Conservation (phyloP, 2,329 filamentous ascomycete species). For the Pseudogymnoascus sp. region DNA sequence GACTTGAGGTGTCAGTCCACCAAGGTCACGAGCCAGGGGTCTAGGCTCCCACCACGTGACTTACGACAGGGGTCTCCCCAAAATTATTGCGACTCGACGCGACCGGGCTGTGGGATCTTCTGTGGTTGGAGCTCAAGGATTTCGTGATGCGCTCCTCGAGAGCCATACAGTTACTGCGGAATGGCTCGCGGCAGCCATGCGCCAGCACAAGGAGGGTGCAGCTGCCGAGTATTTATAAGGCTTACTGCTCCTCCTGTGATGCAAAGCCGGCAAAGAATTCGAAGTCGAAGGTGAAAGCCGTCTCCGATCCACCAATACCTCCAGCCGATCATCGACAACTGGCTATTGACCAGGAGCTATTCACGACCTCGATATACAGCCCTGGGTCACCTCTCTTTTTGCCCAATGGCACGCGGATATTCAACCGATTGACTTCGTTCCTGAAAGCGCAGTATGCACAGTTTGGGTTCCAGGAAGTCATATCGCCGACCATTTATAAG, state of each 20-base stretch:
- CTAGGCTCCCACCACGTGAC: not conserved
- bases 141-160: slow-evolving; percentile 25
- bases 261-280: slow-evolving; percentile 6
- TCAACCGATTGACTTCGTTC: slow-evolving; percentile 76
- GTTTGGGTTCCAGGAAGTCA: slow-evolving; percentile 81
- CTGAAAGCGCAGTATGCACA: slow-evolving; percentile 74
- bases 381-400: slow-evolving; percentile 80
- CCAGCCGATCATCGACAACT: slow-evolving; percentile 49
- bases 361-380: slow-evolving; percentile 69
- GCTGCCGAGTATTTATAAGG: slow-evolving; percentile 8
- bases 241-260: slow-evolving; percentile 27
- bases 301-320: slow-evolving; percentile 14
- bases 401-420: slow-evolving; percentile 71
- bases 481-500: slow-evolving; percentile 87
- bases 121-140: not conserved
- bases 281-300: slow-evolving; percentile 11
- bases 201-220: not conserved
- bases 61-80: not conserved
- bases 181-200: slow-evolving; percentile 8
- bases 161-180: slow-evolving; percentile 20
- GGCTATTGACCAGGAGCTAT: slow-evolving; percentile 61
- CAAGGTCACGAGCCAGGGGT: slow-evolving; percentile 5
- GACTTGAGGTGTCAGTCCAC: not conserved
- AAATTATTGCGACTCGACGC: not conserved
- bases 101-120: not conserved